Conservation (phyloP, 202 grass and related monocot genomes). For the Setaria viridis region DNA sequence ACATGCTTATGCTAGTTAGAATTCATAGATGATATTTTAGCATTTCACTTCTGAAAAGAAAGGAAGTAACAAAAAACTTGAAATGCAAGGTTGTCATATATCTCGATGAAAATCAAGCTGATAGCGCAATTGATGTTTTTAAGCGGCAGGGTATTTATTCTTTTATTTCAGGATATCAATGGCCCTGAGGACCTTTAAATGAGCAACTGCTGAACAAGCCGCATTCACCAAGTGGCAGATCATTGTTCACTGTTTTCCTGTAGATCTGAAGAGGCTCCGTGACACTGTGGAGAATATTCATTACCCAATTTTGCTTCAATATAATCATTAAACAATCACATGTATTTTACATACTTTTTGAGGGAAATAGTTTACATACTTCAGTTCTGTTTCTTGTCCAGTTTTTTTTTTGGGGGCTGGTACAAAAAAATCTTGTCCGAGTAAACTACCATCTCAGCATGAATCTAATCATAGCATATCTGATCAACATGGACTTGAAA, state of each 20-base stretch:
- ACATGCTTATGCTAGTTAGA: neutral
- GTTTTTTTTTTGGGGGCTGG: neutral
- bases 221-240: slow-evolving; percentile 25
- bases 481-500: slow-evolving; percentile 5
- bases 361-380: slow-evolving; percentile 26
- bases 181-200: slow-evolving; percentile 63
- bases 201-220: slow-evolving; percentile 11
- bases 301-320: slow-evolving; percentile 33
- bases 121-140: slow-evolving; percentile 9
- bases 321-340: slow-evolving; percentile 12
- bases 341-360: neutral
- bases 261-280: slow-evolving; percentile 46
- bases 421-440: slow-evolving; percentile 4
- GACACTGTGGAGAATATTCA: slow-evolving; percentile 35
- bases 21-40: neutral
- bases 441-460: slow-evolving; percentile 27
- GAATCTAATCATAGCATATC: slow-evolving; percentile 9
- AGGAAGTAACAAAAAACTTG: neutral
- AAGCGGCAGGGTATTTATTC: slow-evolving; percentile 7
- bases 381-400: neutral
- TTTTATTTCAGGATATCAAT: slow-evolving; percentile 67
- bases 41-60: neutral
- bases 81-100: neutral
- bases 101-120: neutral
- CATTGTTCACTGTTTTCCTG: neutral